phyloP scores from a whole-genome alignment of 2,329 filamentous ascomycete genomes.

The Grosmannia penicillata region DNA sequence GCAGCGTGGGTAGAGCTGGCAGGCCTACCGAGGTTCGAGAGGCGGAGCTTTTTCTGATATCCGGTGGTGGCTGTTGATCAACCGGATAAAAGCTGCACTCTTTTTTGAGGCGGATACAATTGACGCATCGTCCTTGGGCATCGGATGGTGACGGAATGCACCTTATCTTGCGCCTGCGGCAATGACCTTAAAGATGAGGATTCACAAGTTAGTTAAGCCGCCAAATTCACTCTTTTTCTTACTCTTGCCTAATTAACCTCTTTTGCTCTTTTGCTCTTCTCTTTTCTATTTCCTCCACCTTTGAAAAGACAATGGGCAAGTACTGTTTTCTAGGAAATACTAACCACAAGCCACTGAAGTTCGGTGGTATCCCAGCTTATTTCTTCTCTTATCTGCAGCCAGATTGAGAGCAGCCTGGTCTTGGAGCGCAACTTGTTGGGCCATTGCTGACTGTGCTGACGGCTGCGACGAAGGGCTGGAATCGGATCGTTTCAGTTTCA shows the following conservation, averaged over 20 bases:
- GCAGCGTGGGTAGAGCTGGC: neutral
- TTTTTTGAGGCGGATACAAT: constrained; percentile 88
- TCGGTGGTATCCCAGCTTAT: constrained; percentile 89
- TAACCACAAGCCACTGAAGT: constrained; percentile 92
- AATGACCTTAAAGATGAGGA: too few relatives aligned
- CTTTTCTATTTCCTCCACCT: too few relatives aligned
- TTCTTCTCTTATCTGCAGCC: constrained; percentile 47
- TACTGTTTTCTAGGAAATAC: constrained; percentile 22
- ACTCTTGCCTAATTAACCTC: too few relatives aligned
- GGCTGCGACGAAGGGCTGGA: constrained; percentile 31
- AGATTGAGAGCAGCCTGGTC: constrained; percentile 20
- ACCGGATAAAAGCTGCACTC: constrained; percentile 89
- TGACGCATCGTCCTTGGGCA: constrained; percentile 63
- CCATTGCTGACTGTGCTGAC: constrained; percentile 13
- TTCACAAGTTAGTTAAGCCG: too few relatives aligned
- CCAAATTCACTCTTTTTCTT: too few relatives aligned
- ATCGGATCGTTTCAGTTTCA: constrained; percentile 32
- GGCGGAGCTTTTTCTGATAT: constrained; percentile 26
- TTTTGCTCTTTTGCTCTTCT: too few relatives aligned
- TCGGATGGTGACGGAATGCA: constrained; percentile 68
- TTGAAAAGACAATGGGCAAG: neutral
- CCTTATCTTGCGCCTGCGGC: constrained; percentile 82
- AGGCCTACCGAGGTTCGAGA: constrained; percentile 22
- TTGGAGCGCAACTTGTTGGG: constrained; percentile 12
- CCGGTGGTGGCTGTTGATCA: constrained; percentile 52